Evolutionary conservation across 805 yeast genomes (phyloP).

Genomic region (Barnettozyma sp.): DNA sequence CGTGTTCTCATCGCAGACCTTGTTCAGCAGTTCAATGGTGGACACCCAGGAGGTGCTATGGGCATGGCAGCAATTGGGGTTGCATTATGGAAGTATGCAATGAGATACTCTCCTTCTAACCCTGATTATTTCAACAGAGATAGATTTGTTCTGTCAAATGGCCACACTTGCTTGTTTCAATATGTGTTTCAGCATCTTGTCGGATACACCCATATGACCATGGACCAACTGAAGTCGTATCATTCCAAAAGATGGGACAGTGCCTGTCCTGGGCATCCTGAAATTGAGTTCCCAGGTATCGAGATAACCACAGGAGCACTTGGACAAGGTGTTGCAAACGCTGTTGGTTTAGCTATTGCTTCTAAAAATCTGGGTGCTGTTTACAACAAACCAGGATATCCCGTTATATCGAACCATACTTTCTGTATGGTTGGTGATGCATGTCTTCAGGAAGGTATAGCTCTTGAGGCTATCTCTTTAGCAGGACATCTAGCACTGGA

Average conservation of each 20-base stretch:
- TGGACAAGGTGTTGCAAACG: conserved; percentile 37
- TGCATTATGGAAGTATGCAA: conserved; percentile 30
- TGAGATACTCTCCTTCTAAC: conserved; percentile 23
- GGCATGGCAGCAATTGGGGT: conserved; percentile 36
- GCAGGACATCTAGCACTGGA: conserved; percentile 34
- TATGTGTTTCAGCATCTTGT: conserved; percentile 27
- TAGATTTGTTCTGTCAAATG: conserved; percentile 33
- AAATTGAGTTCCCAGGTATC: conserved; percentile 32
- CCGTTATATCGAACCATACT: conserved; percentile 26
- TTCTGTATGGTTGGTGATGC: conserved; percentile 35
- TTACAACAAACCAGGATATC: conserved; percentile 29
- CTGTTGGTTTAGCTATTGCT: conserved; percentile 36
- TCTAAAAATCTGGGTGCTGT: conserved; percentile 29
- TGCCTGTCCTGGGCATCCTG: conserved; percentile 36
- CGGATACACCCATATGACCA: conserved; percentile 30
- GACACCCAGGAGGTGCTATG: conserved; percentile 37
- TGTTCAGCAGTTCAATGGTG: conserved; percentile 31
- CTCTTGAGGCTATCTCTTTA: conserved; percentile 32
- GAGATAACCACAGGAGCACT: conserved; percentile 37
- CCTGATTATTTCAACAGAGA: conserved; percentile 33
- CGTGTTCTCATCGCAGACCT: conserved; percentile 30
- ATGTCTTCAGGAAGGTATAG: conserved; percentile 36
- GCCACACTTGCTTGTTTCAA: conserved; percentile 32
- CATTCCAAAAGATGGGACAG: conserved; percentile 25
- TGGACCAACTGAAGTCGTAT: conserved; percentile 30